Evolutionary conservation across 1,284 basidiomycete genomes (phyloP), one percentile per base, ranked within the genome.

Genomic region (Ceratobasidium sp.): DNA sequence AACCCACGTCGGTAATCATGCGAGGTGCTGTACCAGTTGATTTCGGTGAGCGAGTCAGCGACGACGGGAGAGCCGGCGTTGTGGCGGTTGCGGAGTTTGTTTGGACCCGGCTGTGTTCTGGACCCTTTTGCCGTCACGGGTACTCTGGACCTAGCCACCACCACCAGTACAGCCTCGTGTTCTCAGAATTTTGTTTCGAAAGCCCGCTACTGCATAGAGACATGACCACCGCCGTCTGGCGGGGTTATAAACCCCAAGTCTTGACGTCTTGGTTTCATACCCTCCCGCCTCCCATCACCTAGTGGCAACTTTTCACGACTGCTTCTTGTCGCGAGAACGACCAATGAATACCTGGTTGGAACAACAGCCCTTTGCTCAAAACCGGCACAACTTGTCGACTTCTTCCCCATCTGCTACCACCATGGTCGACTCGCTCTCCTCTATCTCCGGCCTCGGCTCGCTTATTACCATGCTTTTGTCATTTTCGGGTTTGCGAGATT

Each of bases 401-500:
- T 65, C 62, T 18, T 23, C 60, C 35, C 30, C 59, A 20, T 41
- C 59, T 33, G 0, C 60, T 20, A 20, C 35, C 48, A n/a, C 62
- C 38, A 46, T 65, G 62, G 27, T 14, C 46, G 60, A 65, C 46
- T 38, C 46, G 2, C 46, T 65, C 18, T 54, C 71, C 20, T 75
- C 71, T 2, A 46, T 75, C 14, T 33, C 71, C 12, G 65, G 67
- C n/a, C 33, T 77, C 7, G 54, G 54, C 23, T 78, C 78, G 12
- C 65, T 91, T 18, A 82, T 90, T 78, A 86, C 88, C 0, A 78
- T 82, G 70, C 77, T 85, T 23, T 78, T 85, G 38, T 84, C 84
- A 1, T 86, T 88, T 68, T 85, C 88, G 33, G 90, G 89, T 1
- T 81, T 92, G 14, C 84, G 86, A 33, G 91, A 93, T 81, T 92